phyloP scores from a whole-genome alignment of 352 stramenopile genomes.

The Thraustochytrium sp. region DNA sequence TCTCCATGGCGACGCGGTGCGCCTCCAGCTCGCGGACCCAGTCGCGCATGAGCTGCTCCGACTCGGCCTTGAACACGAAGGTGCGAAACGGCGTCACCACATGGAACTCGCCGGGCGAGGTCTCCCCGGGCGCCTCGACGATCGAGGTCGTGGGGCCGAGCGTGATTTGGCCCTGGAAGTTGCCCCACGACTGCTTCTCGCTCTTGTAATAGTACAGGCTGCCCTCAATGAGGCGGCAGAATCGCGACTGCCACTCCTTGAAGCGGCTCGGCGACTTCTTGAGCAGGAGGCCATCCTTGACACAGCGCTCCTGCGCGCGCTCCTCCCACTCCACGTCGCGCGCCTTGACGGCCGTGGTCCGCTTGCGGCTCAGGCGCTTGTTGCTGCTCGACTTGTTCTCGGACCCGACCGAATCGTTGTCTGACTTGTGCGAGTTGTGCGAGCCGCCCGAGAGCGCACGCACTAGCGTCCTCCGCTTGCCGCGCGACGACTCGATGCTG shows the following conservation, averaged over 20 bases:
- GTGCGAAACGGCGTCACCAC: conserved; percentile 12
- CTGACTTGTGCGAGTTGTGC: not conserved
- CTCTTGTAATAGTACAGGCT: conserved; percentile 44
- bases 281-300: conserved; percentile 8
- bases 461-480: not conserved
- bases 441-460: not conserved
- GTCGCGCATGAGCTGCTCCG: not conserved
- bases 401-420: not conserved
- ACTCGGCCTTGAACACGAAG: conserved; percentile 24
- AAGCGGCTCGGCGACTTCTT: conserved; percentile 43
- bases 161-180: conserved; percentile 32
- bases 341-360: not conserved
- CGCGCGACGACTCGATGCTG: not conserved
- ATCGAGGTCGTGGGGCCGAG: not conserved
- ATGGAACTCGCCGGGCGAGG: not conserved
- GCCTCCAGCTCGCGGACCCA: conserved; percentile 10
- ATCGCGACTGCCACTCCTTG: conserved; percentile 38
- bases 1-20: not conserved
- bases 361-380: not conserved
- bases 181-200: conserved; percentile 11
- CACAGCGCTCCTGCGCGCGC: not conserved
- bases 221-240: conserved; percentile 35
- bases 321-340: conserved; percentile 32
- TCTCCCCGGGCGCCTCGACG: not conserved
- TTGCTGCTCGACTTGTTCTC: not conserved